Conservation (phyloP, 768 basidiomycete species). For the Ramaria rubella region DNA sequence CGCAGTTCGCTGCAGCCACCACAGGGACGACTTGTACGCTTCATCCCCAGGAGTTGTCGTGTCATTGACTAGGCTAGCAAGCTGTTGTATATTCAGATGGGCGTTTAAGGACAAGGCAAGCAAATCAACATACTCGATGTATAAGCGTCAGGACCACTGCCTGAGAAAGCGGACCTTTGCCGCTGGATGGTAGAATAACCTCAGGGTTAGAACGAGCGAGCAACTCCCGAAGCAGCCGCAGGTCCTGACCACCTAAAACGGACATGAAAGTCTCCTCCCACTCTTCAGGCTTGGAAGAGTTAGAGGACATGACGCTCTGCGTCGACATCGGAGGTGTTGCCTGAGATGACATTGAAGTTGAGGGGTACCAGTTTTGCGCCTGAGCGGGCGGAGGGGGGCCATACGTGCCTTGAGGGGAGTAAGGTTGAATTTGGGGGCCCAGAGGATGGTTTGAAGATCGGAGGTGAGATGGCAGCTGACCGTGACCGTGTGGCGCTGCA, state of each 20-base stretch:
- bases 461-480: conserved; percentile 19
- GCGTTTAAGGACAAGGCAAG: neutral
- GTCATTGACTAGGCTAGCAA: conserved; percentile 69
- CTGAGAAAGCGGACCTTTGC: conserved; percentile 66
- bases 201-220: conserved; percentile 72
- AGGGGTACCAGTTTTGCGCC: conserved; percentile 22
- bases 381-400: conserved; percentile 29
- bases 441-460: conserved; percentile 27
- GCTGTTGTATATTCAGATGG: conserved; percentile 32
- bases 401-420: conserved; percentile 13
- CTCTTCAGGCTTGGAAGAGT: conserved; percentile 60
- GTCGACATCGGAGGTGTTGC: conserved; percentile 21
- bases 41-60: conserved; percentile 74
- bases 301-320: conserved; percentile 31
- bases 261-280: conserved; percentile 82
- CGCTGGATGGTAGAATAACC: conserved; percentile 70
- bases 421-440: conserved; percentile 34
- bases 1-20: conserved; percentile 81
- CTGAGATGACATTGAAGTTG: conserved; percentile 25
- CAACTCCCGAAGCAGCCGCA: conserved; percentile 66
- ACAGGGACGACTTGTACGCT: conserved; percentile 70
- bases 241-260: conserved; percentile 69
- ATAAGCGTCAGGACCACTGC: conserved; percentile 79
- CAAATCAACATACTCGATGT: conserved; percentile 56
- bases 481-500: conserved; percentile 17